A percentile compares a stretch with the other conserved stretches of the same genome.
phyloP scores from a whole-genome alignment of 2,329 filamentous ascomycete species.

The Paraconiothyrium sp. region DNA sequence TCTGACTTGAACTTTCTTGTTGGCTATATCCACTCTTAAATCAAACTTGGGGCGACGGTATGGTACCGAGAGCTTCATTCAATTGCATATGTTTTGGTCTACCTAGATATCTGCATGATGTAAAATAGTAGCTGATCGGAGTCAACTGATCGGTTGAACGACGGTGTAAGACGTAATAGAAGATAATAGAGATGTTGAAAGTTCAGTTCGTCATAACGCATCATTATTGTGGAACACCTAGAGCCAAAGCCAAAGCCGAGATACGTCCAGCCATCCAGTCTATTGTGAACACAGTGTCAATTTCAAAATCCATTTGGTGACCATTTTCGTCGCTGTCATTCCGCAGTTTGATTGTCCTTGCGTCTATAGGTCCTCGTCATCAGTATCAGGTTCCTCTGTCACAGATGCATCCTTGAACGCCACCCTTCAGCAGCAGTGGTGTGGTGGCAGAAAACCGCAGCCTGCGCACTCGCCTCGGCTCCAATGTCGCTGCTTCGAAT shows the following conservation, averaged over 20 bases:
- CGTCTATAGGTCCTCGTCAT: conserved; percentile 26
- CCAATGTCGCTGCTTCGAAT: conserved; percentile 32
- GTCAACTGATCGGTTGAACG: neutral
- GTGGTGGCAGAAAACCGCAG: conserved; percentile 10
- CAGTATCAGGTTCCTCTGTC: conserved; percentile 32
- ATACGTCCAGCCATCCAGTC: neutral
- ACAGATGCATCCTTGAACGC: conserved; percentile 25
- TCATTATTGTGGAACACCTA: neutral
- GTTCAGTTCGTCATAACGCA: neutral
- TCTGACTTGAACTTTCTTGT: neutral
- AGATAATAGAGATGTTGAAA: neutral
- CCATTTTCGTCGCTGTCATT: neutral
- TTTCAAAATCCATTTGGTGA: neutral
- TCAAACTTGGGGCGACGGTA: neutral
- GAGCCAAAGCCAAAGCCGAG: neutral
- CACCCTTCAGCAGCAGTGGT: conserved; percentile 19
- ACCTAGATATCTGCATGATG: neutral
- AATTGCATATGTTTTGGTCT: conserved; percentile 13
- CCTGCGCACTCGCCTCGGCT: conserved; percentile 21
- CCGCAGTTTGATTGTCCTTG: neutral
- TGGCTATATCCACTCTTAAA: conserved; percentile 8
- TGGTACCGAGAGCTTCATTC: neutral
- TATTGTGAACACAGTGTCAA: neutral
- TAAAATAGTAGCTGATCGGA: conserved; percentile 1
- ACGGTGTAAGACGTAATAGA: neutral